Evolutionary conservation across 2,329 filamentous ascomycete genomes (phyloP).

Genomic region (Hypoxylon sp.): DNA sequence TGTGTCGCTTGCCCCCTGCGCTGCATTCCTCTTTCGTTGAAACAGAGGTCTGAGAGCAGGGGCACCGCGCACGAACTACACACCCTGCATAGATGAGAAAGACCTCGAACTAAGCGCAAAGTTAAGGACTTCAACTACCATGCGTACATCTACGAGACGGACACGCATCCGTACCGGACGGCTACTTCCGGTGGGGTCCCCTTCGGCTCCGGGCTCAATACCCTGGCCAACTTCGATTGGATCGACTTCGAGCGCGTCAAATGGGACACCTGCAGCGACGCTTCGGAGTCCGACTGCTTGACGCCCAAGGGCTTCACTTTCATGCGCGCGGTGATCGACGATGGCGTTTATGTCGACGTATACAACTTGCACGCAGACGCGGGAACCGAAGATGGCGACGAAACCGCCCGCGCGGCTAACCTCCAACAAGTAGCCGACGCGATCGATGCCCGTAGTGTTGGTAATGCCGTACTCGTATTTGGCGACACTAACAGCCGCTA

Average conservation of each 20-base stretch:
- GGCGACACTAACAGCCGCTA: conserved; percentile 78
- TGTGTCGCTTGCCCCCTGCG: conserved; percentile 20
- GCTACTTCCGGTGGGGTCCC: conserved; percentile 75
- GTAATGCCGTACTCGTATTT: conserved; percentile 74
- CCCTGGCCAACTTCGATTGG: conserved; percentile 71
- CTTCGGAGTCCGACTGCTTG: conserved; percentile 71
- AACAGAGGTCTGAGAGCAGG: conserved; percentile 32
- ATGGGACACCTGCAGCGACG: conserved; percentile 71
- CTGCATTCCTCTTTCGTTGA: conserved; percentile 18
- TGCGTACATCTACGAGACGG: conserved; percentile 71
- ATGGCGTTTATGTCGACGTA: conserved; percentile 70
- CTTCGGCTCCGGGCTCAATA: conserved; percentile 76
- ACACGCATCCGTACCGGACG: conserved; percentile 72
- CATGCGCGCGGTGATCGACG: conserved; percentile 69
- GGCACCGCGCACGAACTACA: conserved; percentile 2
- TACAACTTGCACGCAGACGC: conserved; percentile 79
- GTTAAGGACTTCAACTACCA: conserved; percentile 76
- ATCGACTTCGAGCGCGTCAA: conserved; percentile 69
- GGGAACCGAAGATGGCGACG: conserved; percentile 67
- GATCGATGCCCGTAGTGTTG: conserved; percentile 68
- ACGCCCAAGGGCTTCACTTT: conserved; percentile 80
- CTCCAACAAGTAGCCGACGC: conserved; percentile 71
- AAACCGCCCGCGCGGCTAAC: conserved; percentile 70
- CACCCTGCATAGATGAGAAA: conserved; percentile 9
- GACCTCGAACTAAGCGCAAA: conserved; percentile 14